phyloP scores from a whole-genome alignment of 352 stramenopile species.

The Pythium rhizo-oryzae region DNA sequence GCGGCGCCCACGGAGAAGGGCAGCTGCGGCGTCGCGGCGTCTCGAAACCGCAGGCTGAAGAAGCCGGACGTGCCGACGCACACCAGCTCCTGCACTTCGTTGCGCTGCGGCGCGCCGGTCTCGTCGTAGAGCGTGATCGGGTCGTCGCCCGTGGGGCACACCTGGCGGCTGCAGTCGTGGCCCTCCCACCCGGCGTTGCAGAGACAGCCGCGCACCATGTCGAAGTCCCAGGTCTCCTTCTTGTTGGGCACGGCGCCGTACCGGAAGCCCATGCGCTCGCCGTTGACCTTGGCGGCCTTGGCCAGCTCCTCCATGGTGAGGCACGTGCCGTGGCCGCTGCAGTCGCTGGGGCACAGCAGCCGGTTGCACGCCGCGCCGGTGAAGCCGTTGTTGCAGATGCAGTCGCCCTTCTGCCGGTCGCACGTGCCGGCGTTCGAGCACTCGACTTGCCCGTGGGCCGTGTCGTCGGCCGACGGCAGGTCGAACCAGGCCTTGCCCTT shows the following conservation, averaged over 20 bases:
- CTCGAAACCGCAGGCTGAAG: constrained; percentile 76
- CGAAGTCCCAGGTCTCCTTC: too few species aligned
- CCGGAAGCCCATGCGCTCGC: too few species aligned
- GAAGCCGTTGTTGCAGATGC: constrained; percentile 68
- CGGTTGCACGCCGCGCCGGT: constrained; percentile 65
- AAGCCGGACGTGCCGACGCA: constrained; percentile 65
- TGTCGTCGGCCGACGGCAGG: constrained; percentile 38
- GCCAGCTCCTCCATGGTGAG: constrained; percentile 60
- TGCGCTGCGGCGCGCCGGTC: constrained; percentile 51
- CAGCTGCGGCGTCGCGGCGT: constrained; percentile 59
- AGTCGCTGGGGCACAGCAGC: constrained; percentile 45
- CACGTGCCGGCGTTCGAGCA: constrained; percentile 78
- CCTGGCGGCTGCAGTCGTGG: constrained; percentile 59
- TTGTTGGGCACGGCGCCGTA: constrained; percentile 58
- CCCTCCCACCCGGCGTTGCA: constrained; percentile 58
- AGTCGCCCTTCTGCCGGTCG: constrained; percentile 68
- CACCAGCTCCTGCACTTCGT: constrained; percentile 79
- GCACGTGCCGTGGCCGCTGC: constrained; percentile 52
- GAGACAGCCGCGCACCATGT: constrained; percentile 65
- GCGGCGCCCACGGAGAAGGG: constrained; percentile 40
- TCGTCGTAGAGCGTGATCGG: constrained; percentile 51
- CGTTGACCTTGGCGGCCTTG: constrained; percentile 47
- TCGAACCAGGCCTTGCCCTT: constrained; percentile 55
- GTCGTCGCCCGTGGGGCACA: constrained; percentile 87
- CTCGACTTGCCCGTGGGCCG: constrained; percentile 74